Evolutionary conservation across 225 moss, liverwort and hornwort genomes (phyloP), one percentile per base, ranked within the genome.

Genomic region (Sphagnum contortum): DNA sequence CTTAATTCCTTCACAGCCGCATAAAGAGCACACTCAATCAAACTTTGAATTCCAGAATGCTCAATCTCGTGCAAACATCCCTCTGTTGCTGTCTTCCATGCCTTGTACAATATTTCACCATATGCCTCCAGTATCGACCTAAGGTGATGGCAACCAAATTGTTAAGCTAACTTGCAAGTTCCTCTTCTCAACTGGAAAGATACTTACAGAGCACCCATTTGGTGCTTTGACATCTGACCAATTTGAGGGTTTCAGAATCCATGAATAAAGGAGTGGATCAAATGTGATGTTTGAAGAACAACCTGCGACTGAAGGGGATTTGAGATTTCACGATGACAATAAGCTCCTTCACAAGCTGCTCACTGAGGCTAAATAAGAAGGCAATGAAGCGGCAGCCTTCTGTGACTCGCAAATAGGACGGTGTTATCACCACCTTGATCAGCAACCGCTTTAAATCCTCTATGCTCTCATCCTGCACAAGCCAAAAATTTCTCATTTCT

Each of bases 321-420:
- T 85, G 81, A 48, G 85, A 78, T 12, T 81, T 77, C 55, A 81
- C 69, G 51, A 81, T 78, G 52, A 76, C 80, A 6, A 78, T 55
- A 47, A 85, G 80, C 71, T 85, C 84, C 72, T 85, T 85, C 44
- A 80, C 81, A 3, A 85, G 73, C 69, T 85, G 84, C 44, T 77
- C 80, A 57, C 81, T 69, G 47, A 85, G 73, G 54, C 73, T 75
- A 51, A 85, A 85, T 9, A 85, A 65, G 52, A 71, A 81, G 5
- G 81, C 77, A 47, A 85, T 78, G 55, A 75, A 80, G 12, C 78
- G 75, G 6, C 80, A 65, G 56, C 84, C 84, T 14, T 70, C 72
- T 48, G 69, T 72, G 0, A 67, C 70, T 11, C 78, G 81, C 63
- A 85, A 58, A 62, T 80, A 81, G 2, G 71, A 65, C 2, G 80